Conservation (phyloP, 352 stramenopile genomes). For the Sclerospora graminicola region DNA sequence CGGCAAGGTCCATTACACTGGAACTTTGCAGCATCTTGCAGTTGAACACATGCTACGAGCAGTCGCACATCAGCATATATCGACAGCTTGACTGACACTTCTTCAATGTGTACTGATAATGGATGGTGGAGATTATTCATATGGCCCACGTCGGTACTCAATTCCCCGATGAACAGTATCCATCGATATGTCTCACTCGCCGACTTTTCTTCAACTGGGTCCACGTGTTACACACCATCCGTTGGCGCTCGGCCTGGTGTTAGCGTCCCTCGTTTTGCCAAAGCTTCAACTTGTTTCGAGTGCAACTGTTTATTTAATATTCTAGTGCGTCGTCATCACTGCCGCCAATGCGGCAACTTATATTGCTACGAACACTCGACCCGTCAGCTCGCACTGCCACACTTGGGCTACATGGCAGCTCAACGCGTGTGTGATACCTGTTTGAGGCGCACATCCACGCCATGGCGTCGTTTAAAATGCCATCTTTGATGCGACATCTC, state of each 20-base stretch:
- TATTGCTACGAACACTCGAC: constrained; percentile 84
- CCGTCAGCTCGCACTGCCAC: constrained; percentile 47
- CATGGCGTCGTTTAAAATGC: constrained; percentile 25
- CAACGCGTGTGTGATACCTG: constrained; percentile 80
- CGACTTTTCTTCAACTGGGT: constrained; percentile 24
- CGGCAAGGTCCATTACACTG: constrained; percentile 10
- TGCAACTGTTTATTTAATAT: constrained; percentile 65
- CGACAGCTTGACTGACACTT: constrained; percentile 12
- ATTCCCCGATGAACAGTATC: constrained; percentile 26
- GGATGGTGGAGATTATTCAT: constrained; percentile 17
- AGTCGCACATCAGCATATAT: constrained; percentile 15
- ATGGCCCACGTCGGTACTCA: constrained; percentile 10
- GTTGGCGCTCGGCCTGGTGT: constrained; percentile 14
- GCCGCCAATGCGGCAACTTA: constrained; percentile 69
- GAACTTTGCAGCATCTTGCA: constrained; percentile 15
- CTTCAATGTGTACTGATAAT: constrained; percentile 23
- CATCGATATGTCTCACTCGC: constrained; percentile 22
- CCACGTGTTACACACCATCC: constrained; percentile 18
- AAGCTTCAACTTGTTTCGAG: constrained; percentile 49
- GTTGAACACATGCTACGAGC: constrained; percentile 12
- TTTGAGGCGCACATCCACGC: constrained; percentile 52
- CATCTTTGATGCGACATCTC: constrained; percentile 18
- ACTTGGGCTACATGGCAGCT: constrained; percentile 57
- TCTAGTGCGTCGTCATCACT: constrained; percentile 71
- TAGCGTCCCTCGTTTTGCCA: constrained; percentile 56